These are phyloP conservation scores for Blepharisma japonicum DNA, from an alignment of 73 alveolate genomes.

Conservation along the genomic window DNA sequence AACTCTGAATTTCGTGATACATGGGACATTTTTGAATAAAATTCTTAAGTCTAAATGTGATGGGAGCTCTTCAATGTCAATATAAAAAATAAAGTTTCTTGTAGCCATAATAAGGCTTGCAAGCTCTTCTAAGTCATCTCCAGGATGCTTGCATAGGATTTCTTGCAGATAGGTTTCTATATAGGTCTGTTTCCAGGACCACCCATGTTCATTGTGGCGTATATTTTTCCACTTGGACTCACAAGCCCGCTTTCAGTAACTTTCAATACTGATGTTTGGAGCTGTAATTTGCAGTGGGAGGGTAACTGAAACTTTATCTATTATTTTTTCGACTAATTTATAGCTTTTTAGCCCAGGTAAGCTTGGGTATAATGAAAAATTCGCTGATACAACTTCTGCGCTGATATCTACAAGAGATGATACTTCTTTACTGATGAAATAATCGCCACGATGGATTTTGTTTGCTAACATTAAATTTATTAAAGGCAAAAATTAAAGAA, in stretches of 20 bases:
- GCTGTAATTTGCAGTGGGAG: constrained; percentile 68
- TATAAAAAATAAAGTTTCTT: constrained; percentile 61
- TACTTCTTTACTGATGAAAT: constrained; percentile 34
- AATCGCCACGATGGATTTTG: constrained; percentile 13
- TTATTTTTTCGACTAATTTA: constrained; percentile 38
- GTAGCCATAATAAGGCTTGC: constrained; percentile 54
- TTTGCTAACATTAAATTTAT: constrained; percentile 24
- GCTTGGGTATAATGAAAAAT: constrained; percentile 66
- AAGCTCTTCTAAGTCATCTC: constrained; percentile 37
- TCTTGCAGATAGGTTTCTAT: constrained; percentile 68
- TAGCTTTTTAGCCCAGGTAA: constrained; percentile 66
- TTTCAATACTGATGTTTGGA: constrained; percentile 60
- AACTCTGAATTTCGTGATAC: constrained; percentile 57
- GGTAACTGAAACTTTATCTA: constrained; percentile 48
- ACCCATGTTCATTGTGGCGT: constrained; percentile 70
- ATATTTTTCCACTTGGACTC: constrained; percentile 54
- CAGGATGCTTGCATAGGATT: constrained; percentile 39
- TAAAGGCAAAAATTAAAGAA: too few species aligned
- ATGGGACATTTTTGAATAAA: constrained; percentile 60
- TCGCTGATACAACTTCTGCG: constrained; percentile 69
- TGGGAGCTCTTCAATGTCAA: constrained; percentile 63
- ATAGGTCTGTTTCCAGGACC: constrained; percentile 68
- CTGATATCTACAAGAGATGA: constrained; percentile 65
- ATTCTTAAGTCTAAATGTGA: constrained; percentile 76
- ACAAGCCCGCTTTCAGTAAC: constrained; percentile 72